Conservation (phyloP, 1,284 basidiomycete genomes). For the Lignosus rhinocerotis region DNA sequence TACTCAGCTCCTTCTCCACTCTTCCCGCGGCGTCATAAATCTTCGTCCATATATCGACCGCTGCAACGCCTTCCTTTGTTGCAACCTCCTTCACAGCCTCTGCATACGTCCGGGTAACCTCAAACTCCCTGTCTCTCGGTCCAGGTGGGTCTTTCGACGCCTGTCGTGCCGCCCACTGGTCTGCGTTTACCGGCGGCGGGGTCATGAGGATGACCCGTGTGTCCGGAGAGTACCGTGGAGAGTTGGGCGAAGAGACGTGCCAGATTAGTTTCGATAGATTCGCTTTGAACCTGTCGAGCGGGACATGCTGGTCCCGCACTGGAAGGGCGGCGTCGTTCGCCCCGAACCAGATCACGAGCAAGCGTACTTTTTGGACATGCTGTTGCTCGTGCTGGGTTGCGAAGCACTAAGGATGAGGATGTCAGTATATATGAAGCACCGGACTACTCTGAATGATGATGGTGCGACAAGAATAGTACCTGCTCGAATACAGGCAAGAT, state of each 20-base stretch:
- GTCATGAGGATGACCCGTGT: slow-evolving; percentile 82
- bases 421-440: background rate
- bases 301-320: slow-evolving; percentile 60
- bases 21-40: slow-evolving; percentile 69
- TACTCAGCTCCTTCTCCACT: slow-evolving; percentile 48
- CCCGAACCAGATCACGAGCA: slow-evolving; percentile 88
- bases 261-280: slow-evolving; percentile 69
- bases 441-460: background rate
- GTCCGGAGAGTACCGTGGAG: slow-evolving; percentile 67
- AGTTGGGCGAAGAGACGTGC: slow-evolving; percentile 61
- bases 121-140: slow-evolving; percentile 59
- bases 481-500: slow-evolving; percentile 76
- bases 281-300: slow-evolving; percentile 61
- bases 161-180: slow-evolving; percentile 51
- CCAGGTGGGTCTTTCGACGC: slow-evolving; percentile 44
- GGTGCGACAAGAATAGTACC: slow-evolving; percentile 37
- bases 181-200: slow-evolving; percentile 79
- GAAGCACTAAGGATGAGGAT: slow-evolving; percentile 44
- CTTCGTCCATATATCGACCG: slow-evolving; percentile 70
- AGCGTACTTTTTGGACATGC: slow-evolving; percentile 59
- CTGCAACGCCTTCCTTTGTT: slow-evolving; percentile 49
- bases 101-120: slow-evolving; percentile 64
- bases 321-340: slow-evolving; percentile 68
- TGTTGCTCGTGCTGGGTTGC: slow-evolving; percentile 51
- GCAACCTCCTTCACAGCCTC: slow-evolving; percentile 68